Evolutionary conservation across 1,139 yeast species (phyloP).

Genomic region (Suhomyces taliae): DNA sequence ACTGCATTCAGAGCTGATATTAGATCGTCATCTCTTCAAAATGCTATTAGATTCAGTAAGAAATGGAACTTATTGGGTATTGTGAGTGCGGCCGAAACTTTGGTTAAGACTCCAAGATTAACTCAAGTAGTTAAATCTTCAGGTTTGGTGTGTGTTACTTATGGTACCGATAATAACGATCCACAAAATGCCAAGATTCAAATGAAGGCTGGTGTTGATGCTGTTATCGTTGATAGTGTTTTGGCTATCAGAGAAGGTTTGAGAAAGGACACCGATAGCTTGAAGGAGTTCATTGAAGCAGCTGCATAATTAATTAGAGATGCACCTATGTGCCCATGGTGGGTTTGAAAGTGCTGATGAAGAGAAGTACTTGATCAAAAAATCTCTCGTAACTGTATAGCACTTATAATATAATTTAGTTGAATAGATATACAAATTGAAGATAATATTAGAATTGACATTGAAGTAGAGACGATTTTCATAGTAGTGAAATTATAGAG

Average conservation of each 20-base stretch:
- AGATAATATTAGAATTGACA: background rate
- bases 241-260: slow-evolving; percentile 88
- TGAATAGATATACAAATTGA: background rate
- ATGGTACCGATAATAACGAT: slow-evolving; percentile 81
- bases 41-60: slow-evolving; percentile 87
- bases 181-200: slow-evolving; percentile 85
- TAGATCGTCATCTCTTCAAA: slow-evolving; percentile 84
- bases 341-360: too few species aligned
- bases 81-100: slow-evolving; percentile 84
- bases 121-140: slow-evolving; percentile 86
- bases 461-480: too few species aligned
- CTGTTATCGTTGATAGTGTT: slow-evolving; percentile 94
- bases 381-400: too few species aligned
- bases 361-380: too few species aligned
- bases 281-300: slow-evolving; percentile 14
- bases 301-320: background rate
- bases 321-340: too few species aligned
- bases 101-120: slow-evolving; percentile 83
- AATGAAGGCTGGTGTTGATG: slow-evolving; percentile 94
- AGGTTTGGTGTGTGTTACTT: slow-evolving; percentile 92
- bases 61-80: slow-evolving; percentile 92
- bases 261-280: slow-evolving; percentile 33
- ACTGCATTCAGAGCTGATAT: slow-evolving; percentile 82
- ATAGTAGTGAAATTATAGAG: too few species aligned
- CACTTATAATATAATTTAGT: background rate